A percentile compares a stretch with the other conserved stretches of the same genome.
phyloP scores from a whole-genome alignment of 768 basidiomycete species.

The Favolaschia claudopus region DNA sequence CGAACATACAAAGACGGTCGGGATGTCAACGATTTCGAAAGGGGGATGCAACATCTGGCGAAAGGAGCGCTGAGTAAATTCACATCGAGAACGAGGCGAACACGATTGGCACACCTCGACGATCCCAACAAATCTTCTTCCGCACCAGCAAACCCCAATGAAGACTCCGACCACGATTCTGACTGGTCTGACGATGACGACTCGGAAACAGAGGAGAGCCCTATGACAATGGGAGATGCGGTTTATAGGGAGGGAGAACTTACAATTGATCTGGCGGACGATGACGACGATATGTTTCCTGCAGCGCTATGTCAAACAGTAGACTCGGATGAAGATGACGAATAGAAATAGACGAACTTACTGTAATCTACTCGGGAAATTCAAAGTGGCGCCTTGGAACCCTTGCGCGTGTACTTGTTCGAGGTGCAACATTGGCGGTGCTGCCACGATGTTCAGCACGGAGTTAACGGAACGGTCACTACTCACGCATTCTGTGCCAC shows the following conservation, averaged over 20 bases:
- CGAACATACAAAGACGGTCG: conserved; percentile 19
- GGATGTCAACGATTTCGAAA: conserved; percentile 17
- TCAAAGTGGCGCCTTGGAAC: no score
- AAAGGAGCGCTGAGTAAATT: conserved; percentile 19
- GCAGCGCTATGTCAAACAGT: no score
- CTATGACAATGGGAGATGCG: neutral
- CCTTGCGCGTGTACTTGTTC: no score
- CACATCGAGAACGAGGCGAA: conserved; percentile 8
- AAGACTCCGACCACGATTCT: neutral
- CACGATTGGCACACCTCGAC: neutral
- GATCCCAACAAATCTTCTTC: neutral
- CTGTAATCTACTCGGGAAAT: no score
- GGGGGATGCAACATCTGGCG: conserved; percentile 2
- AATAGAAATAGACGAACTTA: no score
- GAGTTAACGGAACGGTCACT: no score
- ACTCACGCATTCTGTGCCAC: no score
- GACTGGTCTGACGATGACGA: conserved; percentile 7
- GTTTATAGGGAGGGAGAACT: neutral
- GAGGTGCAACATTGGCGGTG: no score
- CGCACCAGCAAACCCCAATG: neutral
- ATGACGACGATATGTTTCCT: neutral
- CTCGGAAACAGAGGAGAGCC: neutral
- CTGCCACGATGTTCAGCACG: no score
- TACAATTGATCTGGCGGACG: neutral
- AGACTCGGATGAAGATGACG: neutral